A percentile compares a stretch with the other conserved stretches of the same genome.
These are phyloP conservation scores for Kuraishia borneana DNA, from an alignment of 805 yeast genomes.

Conservation along the genomic window DNA sequence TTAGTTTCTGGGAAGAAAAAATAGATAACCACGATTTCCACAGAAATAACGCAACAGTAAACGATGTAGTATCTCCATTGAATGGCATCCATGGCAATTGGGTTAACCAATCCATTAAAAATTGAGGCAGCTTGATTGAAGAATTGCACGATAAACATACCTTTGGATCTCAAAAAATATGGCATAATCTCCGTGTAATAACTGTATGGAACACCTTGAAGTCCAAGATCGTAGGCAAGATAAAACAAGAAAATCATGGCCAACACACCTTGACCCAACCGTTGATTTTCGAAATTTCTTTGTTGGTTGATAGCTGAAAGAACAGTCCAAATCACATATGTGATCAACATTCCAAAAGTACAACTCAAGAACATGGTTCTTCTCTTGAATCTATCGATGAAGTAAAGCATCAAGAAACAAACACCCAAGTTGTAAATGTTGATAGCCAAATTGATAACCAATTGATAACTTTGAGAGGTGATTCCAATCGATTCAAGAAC, in stretches of 20 bases:
- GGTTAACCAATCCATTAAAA: conserved; percentile 13
- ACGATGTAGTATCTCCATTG: conserved; percentile 25
- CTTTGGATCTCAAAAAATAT: conserved; percentile 18
- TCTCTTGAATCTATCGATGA: conserved; percentile 20
- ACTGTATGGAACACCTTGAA: conserved; percentile 32
- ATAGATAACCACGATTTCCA: conserved; percentile 18
- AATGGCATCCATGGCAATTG: conserved; percentile 25
- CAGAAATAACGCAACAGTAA: conserved; percentile 18
- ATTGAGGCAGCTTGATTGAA: conserved; percentile 7
- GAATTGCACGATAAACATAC: conserved; percentile 7
- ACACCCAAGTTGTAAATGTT: conserved; percentile 32
- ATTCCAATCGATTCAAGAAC: conserved; percentile 45
- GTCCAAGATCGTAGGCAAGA: conserved; percentile 14
- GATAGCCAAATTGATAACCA: conserved; percentile 39
- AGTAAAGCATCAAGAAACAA: conserved; percentile 18
- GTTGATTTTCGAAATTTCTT: conserved; percentile 24
- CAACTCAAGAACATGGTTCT: conserved; percentile 25
- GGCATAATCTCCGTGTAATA: conserved; percentile 30
- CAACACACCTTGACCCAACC: conserved; percentile 33
- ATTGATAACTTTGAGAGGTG: conserved; percentile 30
- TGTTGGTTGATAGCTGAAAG: conserved; percentile 29
- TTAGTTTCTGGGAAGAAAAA: conserved; percentile 24
- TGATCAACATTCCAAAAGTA: conserved; percentile 22
- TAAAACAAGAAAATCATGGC: conserved; percentile 37
- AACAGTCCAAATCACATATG: conserved; percentile 30